phyloP scores from a whole-genome alignment of 2,329 filamentous ascomycete genomes.

The Davidsoniella eucalypti region DNA sequence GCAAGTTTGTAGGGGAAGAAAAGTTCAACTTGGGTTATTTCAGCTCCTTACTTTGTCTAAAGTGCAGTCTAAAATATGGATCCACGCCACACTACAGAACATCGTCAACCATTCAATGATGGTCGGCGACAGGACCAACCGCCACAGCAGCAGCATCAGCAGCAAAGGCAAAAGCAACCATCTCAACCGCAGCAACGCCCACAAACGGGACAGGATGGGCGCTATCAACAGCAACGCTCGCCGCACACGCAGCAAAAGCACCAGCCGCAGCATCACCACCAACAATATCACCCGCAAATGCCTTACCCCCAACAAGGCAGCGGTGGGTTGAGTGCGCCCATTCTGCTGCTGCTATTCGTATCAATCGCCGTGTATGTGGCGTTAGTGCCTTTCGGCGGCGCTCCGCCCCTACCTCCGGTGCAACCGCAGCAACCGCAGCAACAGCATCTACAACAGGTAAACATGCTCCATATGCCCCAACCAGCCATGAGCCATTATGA shows the following conservation, averaged over 20 bases:
- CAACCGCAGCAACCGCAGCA: conserved; percentile 4
- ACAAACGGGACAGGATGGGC: not conserved
- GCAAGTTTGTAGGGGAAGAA: no score
- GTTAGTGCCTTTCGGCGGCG: conserved; percentile 12
- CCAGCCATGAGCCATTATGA: not conserved
- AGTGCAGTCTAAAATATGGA: conserved; percentile 9
- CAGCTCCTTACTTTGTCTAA: not conserved
- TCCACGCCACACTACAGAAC: conserved; percentile 1
- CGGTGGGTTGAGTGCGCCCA: conserved; percentile 10
- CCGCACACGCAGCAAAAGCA: not conserved
- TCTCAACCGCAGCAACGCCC: not conserved
- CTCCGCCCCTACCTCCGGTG: not conserved
- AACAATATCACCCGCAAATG: conserved; percentile 8
- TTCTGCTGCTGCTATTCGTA: conserved; percentile 12
- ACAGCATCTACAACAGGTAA: conserved; percentile 5
- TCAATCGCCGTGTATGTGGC: conserved; percentile 13
- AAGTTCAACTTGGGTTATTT: no score
- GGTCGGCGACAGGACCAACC: not conserved
- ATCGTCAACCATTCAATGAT: conserved; percentile 2
- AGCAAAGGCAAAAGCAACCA: not conserved
- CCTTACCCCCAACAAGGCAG: conserved; percentile 5
- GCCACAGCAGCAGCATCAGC: conserved; percentile 1
- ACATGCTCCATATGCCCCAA: conserved; percentile 2
- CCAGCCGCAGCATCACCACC: conserved; percentile 1
- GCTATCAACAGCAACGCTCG: not conserved